phyloP scores from a whole-genome alignment of 176 grass and related monocot genomes.

The Zizania latifolia region DNA sequence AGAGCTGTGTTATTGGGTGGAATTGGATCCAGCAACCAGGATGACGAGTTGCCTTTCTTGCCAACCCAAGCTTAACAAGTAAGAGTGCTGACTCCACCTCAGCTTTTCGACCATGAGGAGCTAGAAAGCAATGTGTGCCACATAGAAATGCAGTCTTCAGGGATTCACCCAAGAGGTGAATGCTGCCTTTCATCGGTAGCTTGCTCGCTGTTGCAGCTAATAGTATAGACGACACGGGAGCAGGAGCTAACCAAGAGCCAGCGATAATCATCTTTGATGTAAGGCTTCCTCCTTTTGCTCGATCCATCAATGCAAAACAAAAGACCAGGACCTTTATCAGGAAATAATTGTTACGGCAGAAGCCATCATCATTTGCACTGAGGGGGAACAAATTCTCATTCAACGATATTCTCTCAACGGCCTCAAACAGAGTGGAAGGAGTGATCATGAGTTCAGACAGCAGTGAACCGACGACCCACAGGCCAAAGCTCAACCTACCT shows the following conservation, averaged over 20 bases:
- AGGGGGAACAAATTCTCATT: slow-evolving; percentile 52
- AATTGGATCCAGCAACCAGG: slow-evolving; percentile 93
- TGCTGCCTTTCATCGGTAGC: slow-evolving; percentile 63
- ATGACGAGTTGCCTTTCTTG: slow-evolving; percentile 64
- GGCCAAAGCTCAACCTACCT: slow-evolving; percentile 79
- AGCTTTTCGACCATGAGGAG: slow-evolving; percentile 60
- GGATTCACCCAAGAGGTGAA: slow-evolving; percentile 69
- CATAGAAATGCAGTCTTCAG: slow-evolving; percentile 72
- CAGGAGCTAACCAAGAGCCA: slow-evolving; percentile 83
- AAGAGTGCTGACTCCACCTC: slow-evolving; percentile 84
- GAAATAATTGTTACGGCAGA: slow-evolving; percentile 81
- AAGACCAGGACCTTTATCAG: slow-evolving; percentile 77
- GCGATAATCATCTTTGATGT: slow-evolving; percentile 79
- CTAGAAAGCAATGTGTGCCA: slow-evolving; percentile 72
- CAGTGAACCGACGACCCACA: slow-evolving; percentile 76
- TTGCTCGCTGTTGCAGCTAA: slow-evolving; percentile 72
- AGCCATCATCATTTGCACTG: slow-evolving; percentile 53
- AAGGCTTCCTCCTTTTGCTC: slow-evolving; percentile 63
- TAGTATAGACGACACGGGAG: slow-evolving; percentile 65
- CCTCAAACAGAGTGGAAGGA: slow-evolving; percentile 79
- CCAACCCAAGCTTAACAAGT: slow-evolving; percentile 88
- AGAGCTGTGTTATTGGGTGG: slow-evolving; percentile 74
- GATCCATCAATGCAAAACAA: slow-evolving; percentile 86
- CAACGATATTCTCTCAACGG: slow-evolving; percentile 65
- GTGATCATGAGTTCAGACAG: slow-evolving; percentile 78